phyloP scores from a whole-genome alignment of 2,329 filamentous ascomycete genomes.

The Leptographium galeiforme region DNA sequence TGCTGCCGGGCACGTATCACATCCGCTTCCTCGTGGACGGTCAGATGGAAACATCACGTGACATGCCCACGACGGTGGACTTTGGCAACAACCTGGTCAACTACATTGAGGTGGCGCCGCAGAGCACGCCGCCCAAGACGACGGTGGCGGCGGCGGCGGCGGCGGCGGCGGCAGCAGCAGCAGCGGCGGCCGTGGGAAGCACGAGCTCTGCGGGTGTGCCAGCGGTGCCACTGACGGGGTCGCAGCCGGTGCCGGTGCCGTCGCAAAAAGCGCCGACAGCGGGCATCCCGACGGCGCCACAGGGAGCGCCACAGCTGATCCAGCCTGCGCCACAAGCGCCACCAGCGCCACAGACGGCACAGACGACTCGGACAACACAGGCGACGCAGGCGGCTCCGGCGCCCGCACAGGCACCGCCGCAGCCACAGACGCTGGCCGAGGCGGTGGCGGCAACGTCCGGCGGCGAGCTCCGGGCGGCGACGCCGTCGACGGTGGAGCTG shows the following conservation, averaged over 20 bases:
- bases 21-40: conserved; percentile 92
- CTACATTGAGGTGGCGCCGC: conserved; percentile 84
- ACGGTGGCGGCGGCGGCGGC: conserved; percentile 14
- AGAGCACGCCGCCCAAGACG: conserved; percentile 40
- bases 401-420: background rate
- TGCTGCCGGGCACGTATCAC: conserved; percentile 90
- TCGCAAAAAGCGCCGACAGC: too few species aligned
- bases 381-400: background rate
- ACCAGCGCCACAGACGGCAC: background rate
- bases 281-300: background rate
- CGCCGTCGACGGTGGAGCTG: conserved; percentile 6
- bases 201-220: background rate
- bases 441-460: background rate
- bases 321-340: too few species aligned
- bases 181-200: too few species aligned
- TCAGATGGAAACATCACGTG: conserved; percentile 78
- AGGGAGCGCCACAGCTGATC: conserved; percentile 6
- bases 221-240: too few species aligned
- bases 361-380: background rate
- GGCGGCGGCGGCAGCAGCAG: conserved; percentile 10
- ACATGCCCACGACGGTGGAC: conserved; percentile 87
- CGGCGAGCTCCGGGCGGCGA: background rate
- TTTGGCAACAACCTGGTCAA: conserved; percentile 98
- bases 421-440: background rate
- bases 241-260: background rate